Evolutionary conservation across 495 filamentous ascomycete genomes (phyloP), one percentile per base, ranked within the genome.

Genomic region (Hypoxylon perforatum): DNA sequence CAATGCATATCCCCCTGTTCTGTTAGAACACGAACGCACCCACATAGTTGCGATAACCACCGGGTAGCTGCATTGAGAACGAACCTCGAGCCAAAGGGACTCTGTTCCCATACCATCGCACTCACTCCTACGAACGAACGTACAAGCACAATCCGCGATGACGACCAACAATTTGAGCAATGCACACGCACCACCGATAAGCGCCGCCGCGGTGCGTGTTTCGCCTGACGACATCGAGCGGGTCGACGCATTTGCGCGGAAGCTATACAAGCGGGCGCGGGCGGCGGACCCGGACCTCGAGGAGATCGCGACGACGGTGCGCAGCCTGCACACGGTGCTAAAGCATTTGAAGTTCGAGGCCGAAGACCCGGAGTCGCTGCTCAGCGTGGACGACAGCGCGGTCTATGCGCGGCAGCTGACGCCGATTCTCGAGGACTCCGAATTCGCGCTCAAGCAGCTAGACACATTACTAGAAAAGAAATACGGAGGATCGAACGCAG

Each of bases 321-420:
- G 76, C 62, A 71, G 69, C 60, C 69, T 88, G 17, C 76, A 83
- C 50, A 79, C 73, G 3, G 81, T 77, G 5, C 73, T 87, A 9
- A 76, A 79, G 33, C 77, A 85, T 49, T 75, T 88, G 3, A 78
- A 78, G 42, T 74, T 76, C 51, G 84, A 86, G 65, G 73, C 75
- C 53, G 76, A 80, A 57, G 81, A 83, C 48, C 72, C 78, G 10
- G 82, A 80, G 44, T 85, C 82, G 21, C 76, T 78, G 21, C 74
- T 86, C 10, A 81, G 77, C 63, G 58, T 48, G 42, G 73, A 77
- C 52, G 60, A 49, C 18, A 73, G 57, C 36, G 62, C 57, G 7
- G 73, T 78, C 47, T 85, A 81, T 57, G 57, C 70, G 14, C 72
- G 78, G n/a, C 72, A 80, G 57, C 69, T 86, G 25, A 70, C 63